Evolutionary conservation across 2,329 filamentous ascomycete genomes (phyloP).

Genomic region (Pseudohalonectria lignicola): DNA sequence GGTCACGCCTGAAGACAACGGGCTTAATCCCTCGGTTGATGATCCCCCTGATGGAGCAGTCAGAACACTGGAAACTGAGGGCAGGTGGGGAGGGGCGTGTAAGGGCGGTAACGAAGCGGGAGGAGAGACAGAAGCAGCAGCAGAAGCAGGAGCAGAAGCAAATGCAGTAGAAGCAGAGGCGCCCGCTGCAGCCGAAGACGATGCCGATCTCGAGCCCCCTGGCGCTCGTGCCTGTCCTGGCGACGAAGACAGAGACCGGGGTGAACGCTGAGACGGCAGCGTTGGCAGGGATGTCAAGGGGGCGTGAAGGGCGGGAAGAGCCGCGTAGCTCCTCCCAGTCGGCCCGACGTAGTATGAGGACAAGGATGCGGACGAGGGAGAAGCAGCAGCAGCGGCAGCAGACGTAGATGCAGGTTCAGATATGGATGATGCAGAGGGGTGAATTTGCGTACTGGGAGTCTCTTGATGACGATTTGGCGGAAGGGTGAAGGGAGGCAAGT

Average conservation of each 20-base stretch:
- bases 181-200: no score
- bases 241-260: no score
- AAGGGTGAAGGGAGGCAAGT: not conserved
- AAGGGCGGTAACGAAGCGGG: not conserved
- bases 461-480: not conserved
- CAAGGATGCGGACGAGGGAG: not conserved
- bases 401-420: no score
- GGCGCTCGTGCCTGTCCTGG: no score
- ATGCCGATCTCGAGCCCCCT: no score
- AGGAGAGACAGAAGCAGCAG: not conserved
- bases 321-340: no score
- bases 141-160: not conserved
- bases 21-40: slow-evolving; percentile 47
- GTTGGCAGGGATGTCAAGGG: no score
- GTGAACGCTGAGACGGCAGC: no score
- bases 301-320: no score
- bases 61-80: slow-evolving; percentile 14
- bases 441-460: not conserved
- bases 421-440: not conserved
- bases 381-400: not conserved
- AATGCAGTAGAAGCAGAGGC: not conserved
- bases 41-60: slow-evolving; percentile 30
- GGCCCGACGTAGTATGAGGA: no score
- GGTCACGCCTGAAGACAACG: slow-evolving; percentile 47
- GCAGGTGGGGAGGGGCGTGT: not conserved